phyloP scores from a whole-genome alignment of 148 eudicot species.

The Rhododendron molle region DNA sequence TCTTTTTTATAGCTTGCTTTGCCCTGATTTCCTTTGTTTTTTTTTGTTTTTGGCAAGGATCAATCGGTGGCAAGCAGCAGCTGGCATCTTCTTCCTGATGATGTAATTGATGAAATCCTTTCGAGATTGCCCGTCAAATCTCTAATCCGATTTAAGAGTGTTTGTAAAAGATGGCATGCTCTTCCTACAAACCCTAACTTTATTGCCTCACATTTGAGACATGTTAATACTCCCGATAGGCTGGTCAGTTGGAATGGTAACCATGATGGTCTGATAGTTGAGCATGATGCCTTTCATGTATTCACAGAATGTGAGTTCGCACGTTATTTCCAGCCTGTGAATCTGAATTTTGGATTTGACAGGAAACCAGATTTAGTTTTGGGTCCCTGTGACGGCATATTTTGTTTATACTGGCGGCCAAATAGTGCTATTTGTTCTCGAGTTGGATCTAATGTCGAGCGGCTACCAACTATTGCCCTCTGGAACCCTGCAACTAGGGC shows the following conservation, averaged over 20 bases:
- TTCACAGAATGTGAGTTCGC: no score
- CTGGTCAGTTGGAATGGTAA: not conserved
- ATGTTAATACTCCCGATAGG: not conserved
- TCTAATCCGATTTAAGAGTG: no score
- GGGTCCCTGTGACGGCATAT: not conserved
- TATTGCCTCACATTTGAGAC: not conserved
- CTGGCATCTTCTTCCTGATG: no score
- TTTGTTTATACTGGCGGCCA: not conserved
- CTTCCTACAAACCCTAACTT: not conserved
- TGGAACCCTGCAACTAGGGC: not conserved
- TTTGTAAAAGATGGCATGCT: not conserved
- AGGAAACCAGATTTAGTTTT: not conserved
- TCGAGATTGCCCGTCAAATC: no score
- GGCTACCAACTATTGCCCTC: not conserved
- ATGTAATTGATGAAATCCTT: no score
- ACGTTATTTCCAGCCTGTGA: not conserved
- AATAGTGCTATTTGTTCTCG: no score
- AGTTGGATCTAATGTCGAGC: not conserved
- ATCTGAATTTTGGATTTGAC: not conserved
- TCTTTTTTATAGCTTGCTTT: no score
- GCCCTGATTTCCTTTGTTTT: no score
- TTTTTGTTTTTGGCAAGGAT: no score
- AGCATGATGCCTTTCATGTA: no score
- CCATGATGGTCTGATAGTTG: not conserved
- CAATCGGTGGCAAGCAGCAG: no score